Evolutionary conservation across 805 yeast genomes (phyloP).

Genomic region (Kuraishia capsulata): DNA sequence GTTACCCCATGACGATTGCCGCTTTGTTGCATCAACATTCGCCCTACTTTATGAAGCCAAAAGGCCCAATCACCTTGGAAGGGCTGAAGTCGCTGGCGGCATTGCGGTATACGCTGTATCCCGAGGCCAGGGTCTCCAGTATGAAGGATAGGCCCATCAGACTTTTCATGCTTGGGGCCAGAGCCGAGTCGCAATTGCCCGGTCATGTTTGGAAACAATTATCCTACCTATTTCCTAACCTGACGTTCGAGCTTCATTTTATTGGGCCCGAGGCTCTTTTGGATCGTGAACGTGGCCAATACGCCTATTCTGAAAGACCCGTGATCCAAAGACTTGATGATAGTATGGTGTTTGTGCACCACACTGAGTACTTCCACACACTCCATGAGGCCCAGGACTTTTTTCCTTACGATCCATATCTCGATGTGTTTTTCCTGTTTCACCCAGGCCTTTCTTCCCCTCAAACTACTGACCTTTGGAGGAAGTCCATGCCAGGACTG

Average conservation of each 20-base stretch:
- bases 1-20: slow-evolving; percentile 87
- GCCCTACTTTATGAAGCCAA: slow-evolving; percentile 74
- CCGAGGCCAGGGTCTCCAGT: slow-evolving; percentile 47
- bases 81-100: slow-evolving; percentile 94
- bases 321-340: slow-evolving; percentile 66
- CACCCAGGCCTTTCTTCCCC: slow-evolving; percentile 91
- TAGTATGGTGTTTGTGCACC: slow-evolving; percentile 65
- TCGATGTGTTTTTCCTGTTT: slow-evolving; percentile 87
- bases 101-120: slow-evolving; percentile 80
- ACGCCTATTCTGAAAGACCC: slow-evolving; percentile 53
- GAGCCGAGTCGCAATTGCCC: slow-evolving; percentile 90
- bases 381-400: slow-evolving; percentile 88
- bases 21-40: slow-evolving; percentile 75
- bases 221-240: slow-evolving; percentile 74
- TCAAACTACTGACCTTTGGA: slow-evolving; percentile 75
- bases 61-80: slow-evolving; percentile 83
- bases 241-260: slow-evolving; percentile 78
- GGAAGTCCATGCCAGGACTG: slow-evolving; percentile 73
- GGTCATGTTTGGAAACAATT: slow-evolving; percentile 94
- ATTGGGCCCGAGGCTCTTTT: slow-evolving; percentile 88
- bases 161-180: slow-evolving; percentile 81
- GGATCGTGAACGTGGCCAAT: slow-evolving; percentile 60
- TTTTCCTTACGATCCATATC: slow-evolving; percentile 96
- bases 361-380: slow-evolving; percentile 87
- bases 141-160: slow-evolving; percentile 85